These are phyloP conservation scores for Backusella westeae DNA, from an alignment of 192 early-diverging fungal genomes.

Conservation along the genomic window DNA sequence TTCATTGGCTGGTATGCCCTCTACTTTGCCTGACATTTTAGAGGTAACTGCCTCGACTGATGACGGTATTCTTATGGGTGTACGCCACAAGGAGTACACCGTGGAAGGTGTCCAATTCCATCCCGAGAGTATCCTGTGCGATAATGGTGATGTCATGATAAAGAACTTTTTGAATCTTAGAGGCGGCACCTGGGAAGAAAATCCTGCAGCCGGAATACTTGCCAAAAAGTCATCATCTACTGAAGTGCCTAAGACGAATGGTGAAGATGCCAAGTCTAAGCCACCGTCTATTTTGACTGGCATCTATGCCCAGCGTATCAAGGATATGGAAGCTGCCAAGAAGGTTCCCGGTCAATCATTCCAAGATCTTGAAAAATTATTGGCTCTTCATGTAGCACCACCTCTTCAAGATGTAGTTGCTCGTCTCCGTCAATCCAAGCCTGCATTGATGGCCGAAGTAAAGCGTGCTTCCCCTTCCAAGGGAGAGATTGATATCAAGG, in stretches of 20 bases:
- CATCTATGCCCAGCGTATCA: slow-evolving; percentile 78
- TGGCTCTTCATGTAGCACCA: slow-evolving; percentile 74
- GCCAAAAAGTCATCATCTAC: slow-evolving; percentile 18
- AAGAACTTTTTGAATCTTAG: slow-evolving; percentile 86
- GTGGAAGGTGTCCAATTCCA: slow-evolving; percentile 99
- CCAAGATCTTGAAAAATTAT: slow-evolving; percentile 63
- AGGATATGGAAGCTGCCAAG: slow-evolving; percentile 74
- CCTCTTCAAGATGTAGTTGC: slow-evolving; percentile 74
- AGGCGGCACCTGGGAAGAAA: slow-evolving; percentile 85
- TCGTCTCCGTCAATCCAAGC: slow-evolving; percentile 60
- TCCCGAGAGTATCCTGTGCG: slow-evolving; percentile 95
- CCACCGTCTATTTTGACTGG: slow-evolving; percentile 70
- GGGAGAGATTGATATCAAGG: slow-evolving; percentile 81
- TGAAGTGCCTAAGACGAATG: not conserved
- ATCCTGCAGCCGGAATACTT: slow-evolving; percentile 45
- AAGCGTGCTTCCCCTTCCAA: slow-evolving; percentile 98
- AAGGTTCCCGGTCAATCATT: slow-evolving; percentile 70
- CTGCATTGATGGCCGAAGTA: slow-evolving; percentile 94
- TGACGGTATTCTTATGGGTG: slow-evolving; percentile 90
- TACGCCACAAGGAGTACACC: slow-evolving; percentile 84
- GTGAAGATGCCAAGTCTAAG: slow-evolving; percentile 39
- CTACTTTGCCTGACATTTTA: slow-evolving; percentile 77
- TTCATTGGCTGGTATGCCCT: slow-evolving; percentile 86
- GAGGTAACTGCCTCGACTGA: slow-evolving; percentile 86
- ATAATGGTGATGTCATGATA: slow-evolving; percentile 86